Evolutionary conservation across 2,329 filamentous ascomycete genomes (phyloP).

Genomic region (Trichoderma sp.): DNA sequence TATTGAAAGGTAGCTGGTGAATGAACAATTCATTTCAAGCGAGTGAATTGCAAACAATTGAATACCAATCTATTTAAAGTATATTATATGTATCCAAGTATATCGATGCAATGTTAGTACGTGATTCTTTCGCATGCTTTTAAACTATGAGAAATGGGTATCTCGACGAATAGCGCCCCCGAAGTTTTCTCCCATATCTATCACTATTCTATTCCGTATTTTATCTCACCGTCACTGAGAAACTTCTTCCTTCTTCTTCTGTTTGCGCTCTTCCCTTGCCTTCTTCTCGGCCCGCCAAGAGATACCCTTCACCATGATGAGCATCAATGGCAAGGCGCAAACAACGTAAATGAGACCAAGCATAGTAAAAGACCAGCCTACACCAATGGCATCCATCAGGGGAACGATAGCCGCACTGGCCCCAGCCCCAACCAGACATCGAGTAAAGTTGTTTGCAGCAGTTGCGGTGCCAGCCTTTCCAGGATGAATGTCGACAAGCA

Average conservation of each 20-base stretch:
- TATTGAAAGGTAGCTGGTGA: no score
- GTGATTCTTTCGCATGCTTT: neutral
- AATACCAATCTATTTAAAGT: neutral
- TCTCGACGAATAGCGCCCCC: neutral
- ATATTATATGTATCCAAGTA: neutral
- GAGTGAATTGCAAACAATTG: neutral
- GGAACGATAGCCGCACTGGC: constrained; percentile 50
- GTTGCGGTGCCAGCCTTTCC: constrained; percentile 51
- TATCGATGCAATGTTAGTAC: neutral
- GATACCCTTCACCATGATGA: constrained; percentile 42
- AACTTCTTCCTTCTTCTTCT: constrained; percentile 20
- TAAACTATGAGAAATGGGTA: neutral
- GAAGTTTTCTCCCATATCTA: neutral
- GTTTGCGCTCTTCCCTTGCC: constrained; percentile 27
- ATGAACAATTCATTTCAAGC: neutral
- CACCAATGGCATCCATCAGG: constrained; percentile 49
- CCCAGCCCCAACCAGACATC: constrained; percentile 54
- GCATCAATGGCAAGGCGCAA: constrained; percentile 38
- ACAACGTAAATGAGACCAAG: constrained; percentile 42
- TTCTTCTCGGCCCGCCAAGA: constrained; percentile 40
- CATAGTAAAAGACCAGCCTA: constrained; percentile 51
- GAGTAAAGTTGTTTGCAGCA: constrained; percentile 54
- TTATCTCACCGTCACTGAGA: neutral
- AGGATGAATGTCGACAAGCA: constrained; percentile 57
- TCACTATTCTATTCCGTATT: neutral